These are phyloP conservation scores for Cercospora zeae-maydis DNA, from an alignment of 2,329 filamentous ascomycete species.

Conservation along the genomic window DNA sequence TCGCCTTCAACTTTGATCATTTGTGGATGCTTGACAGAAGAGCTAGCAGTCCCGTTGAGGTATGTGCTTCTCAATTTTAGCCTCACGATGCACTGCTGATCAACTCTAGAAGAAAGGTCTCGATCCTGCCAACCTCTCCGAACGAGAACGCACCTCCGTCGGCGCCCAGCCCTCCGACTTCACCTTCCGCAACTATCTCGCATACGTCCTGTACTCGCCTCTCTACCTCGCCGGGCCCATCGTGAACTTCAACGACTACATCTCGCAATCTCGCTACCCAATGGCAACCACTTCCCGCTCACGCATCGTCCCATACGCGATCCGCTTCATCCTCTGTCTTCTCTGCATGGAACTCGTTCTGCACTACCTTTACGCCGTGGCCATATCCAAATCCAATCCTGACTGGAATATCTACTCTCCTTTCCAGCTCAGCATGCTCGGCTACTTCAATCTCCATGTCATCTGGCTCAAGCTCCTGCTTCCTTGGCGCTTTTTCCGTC, in stretches of 20 bases:
- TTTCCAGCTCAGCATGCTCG: slow-evolving; percentile 82
- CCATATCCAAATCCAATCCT: slow-evolving; percentile 77
- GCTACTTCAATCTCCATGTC: slow-evolving; percentile 92
- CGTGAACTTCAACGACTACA: slow-evolving; percentile 96
- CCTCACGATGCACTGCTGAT: slow-evolving; percentile 51
- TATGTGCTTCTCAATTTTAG: slow-evolving; percentile 45
- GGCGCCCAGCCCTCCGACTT: slow-evolving; percentile 70
- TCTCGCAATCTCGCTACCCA: slow-evolving; percentile 75
- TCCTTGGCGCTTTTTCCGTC: slow-evolving; percentile 95
- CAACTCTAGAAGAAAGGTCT: slow-evolving; percentile 91
- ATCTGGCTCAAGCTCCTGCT: slow-evolving; percentile 97
- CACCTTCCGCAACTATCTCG: slow-evolving; percentile 79
- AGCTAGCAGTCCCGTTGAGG: slow-evolving; percentile 70
- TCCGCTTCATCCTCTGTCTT: slow-evolving; percentile 76
- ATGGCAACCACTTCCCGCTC: slow-evolving; percentile 62
- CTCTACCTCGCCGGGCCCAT: slow-evolving; percentile 92
- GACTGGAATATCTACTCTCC: slow-evolving; percentile 81
- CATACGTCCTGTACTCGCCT: slow-evolving; percentile 86
- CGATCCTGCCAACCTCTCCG: slow-evolving; percentile 79
- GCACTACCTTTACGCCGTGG: slow-evolving; percentile 89
- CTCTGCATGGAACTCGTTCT: slow-evolving; percentile 87
- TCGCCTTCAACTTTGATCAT: slow-evolving; percentile 96
- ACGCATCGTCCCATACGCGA: slow-evolving; percentile 74
- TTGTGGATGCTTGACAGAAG: slow-evolving; percentile 79
- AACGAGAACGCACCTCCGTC: slow-evolving; percentile 77